Conservation (phyloP, 306 rosid genomes). For the Cucumis cinereus region DNA sequence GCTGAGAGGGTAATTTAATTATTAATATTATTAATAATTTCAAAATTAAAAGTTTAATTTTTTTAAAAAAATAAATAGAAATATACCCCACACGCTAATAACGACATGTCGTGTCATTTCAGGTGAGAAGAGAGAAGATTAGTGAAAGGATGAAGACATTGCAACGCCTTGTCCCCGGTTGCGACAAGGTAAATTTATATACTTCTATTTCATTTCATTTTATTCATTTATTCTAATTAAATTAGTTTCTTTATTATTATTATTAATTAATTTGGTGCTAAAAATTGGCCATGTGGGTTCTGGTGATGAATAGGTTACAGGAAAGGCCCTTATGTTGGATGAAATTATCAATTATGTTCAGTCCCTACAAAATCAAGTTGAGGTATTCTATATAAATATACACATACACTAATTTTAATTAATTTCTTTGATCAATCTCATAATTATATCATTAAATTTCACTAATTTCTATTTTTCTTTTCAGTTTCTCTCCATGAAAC, state of each 20-base stretch:
- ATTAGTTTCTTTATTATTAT: too few relatives aligned
- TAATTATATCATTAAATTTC: background rate
- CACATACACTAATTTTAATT: background rate
- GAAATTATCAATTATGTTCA: constrained; percentile 98
- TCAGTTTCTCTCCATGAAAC: constrained; percentile 91
- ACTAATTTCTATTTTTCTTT: background rate
- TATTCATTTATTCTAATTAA: too few relatives aligned
- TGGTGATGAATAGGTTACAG: constrained; percentile 50
- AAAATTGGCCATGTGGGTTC: constrained; percentile 33
- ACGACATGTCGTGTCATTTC: constrained; percentile 13
- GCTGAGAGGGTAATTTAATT: constrained; percentile 70
- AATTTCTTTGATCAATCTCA: background rate
- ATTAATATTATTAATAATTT: background rate
- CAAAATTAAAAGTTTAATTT: too few relatives aligned
- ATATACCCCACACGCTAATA: background rate
- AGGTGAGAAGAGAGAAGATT: constrained; percentile 94
- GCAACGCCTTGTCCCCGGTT: constrained; percentile 86
- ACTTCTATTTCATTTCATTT: too few relatives aligned
- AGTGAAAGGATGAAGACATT: constrained; percentile 88
- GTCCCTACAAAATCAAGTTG: constrained; percentile 95
- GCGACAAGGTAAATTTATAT: constrained; percentile 52
- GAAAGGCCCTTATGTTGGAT: constrained; percentile 95
- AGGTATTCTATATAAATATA: constrained; percentile 29
- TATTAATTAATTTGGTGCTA: background rate
- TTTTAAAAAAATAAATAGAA: background rate